Base-by-base conservation (phyloP, 2,329 filamentous ascomycete species). In the Fusarium sp. region DNA sequence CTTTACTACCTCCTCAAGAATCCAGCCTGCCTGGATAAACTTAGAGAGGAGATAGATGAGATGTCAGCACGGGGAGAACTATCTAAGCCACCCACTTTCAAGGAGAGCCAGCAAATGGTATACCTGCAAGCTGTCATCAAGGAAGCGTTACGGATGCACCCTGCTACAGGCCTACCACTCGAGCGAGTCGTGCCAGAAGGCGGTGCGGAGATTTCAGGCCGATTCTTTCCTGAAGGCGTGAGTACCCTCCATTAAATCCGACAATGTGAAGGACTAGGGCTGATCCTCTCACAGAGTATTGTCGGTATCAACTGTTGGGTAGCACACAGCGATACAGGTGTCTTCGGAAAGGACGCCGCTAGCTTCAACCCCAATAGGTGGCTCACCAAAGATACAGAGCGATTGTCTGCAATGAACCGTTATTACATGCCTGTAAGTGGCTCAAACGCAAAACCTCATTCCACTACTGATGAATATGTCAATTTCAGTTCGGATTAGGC, bases 301-400 rank as follows among this genome's bases (percentile, higher is more conserved):
- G 67, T 73, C 8, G 71, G 71, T 0, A 59, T 74, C 50, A 73
- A 74, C 15, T 59, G 57, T 3, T 73, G 71, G 71, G 71, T 73
- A 16, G 69, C 68, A 2, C 71, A 73, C n/a, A 66, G 58, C 7
- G 52, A 73, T 23, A 33, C 41, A 2, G n/a, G 42, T 6, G 41
- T 72, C 0, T 74, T 72, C 10, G 72, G 72, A 2, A 15, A 68
- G 3, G 62, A 74, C 8, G 72, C 68, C 1, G 42, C 61, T 2
- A n/a, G 8, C 0, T 74, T 74, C 6, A 58, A 59, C 7, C 72
- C 72, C 0, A 70, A 69, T 1, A 47, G 72, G 28, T 74, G 72
- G 72, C 31, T 74, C 13, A 56, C 52, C 0, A 18, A 56, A 0
- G 65, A 74, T 4, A 34, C 15, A 0, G 28, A 57, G 0, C 61